Base-by-base conservation (phyloP, 768 basidiomycete species). In the Psilocybe subaeruginosa region DNA sequence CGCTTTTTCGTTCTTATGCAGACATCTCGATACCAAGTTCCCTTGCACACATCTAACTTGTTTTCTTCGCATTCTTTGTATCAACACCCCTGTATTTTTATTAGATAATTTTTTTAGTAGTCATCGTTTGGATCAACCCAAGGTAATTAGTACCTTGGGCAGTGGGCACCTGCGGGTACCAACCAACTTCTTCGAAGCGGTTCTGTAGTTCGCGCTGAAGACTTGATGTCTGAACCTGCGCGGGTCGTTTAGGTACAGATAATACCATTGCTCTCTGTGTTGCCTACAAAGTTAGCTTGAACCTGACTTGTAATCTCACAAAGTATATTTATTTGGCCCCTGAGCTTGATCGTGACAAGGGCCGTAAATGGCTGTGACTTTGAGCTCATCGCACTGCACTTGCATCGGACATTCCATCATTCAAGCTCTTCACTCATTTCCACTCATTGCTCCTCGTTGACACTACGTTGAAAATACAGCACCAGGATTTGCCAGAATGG, bases 41-140 rank as follows among this genome's bases (percentile, higher is more conserved):
- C 29, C 62, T 59, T 66, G 54, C 61, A 48, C 63, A 56, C 67
- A 70, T 70, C 64, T 51, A 62, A 69, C 69, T 66, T 64, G 58
- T 56, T 55, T 33, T 68, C 57, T 54, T 51, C 54, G 64, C 60
- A 63, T 52, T 14, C 19, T 46, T 14, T 67, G 63, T 62, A 64
- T 53, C 48, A 63, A 31, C 56, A 61, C 43, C 11, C 8, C 58
- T 47, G 61, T 58, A 62, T 55, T 60, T 55, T 30, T 55, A 60
- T 41, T 54, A 54, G 46, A 43, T 43, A 43, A 11, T 43, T 35
- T 17, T 31, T 8, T 53, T n/a, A 12, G 51, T 53, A 33, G 51
- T 53, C 0, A 17, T 35, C n/a, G 4, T 37, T 9, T 35, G 16
- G 14, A 35, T 35, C 51, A 4, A 33, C 43, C 37, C 45, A 27